Base-by-base conservation (phyloP, 768 basidiomycete species). In the Trametes elegans region DNA sequence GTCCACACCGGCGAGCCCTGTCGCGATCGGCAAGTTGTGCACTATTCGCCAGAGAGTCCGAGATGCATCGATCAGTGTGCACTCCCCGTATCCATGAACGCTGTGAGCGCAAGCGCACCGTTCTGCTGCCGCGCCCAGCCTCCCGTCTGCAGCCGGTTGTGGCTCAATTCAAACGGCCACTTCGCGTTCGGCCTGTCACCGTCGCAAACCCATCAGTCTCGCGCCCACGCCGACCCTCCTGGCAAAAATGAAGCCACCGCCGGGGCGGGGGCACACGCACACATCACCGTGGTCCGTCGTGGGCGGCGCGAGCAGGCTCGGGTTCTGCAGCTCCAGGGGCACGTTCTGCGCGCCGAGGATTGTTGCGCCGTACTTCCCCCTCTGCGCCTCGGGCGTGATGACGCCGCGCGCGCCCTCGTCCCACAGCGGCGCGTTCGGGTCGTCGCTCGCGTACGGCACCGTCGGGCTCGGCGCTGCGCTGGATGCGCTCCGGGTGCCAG, bases 51-150 rank as follows among this genome's bases (percentile, higher is more conserved):
- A 18, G 14, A 32, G 42, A 35, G 34, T 10, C 40, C 26, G 34
- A 23, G 23, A 31, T 24, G n/a, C n/a, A n/a, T n/a, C n/a, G n/a
- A n/a, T n/a, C 40, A 24, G 8, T 19, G 7, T 36, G n/a, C n/a
- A n/a, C n/a, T n/a, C n/a, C n/a, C n/a, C n/a, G n/a, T n/a, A n/a
- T n/a, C n/a, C n/a, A n/a, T n/a, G n/a, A n/a, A n/a, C n/a, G n/a
- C n/a, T n/a, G n/a, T n/a, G n/a, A n/a, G 18, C 3, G 21, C 26
- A 21, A 47, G n/a, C 73, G 13, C 43, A 79, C 80, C 62, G 49
- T 81, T 81, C 66, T 82, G 73, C 60, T 82, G 75, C 36, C 82
- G 73, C 24, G 81, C 79, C 83, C 83, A 85, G 0, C 83, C 83
- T 11, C 82, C 83, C 0, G 74, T 75, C 54, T 78, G 76, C 14